phyloP scores from a whole-genome alignment of 257 asterid genomes.

The Solanum pennellii region DNA sequence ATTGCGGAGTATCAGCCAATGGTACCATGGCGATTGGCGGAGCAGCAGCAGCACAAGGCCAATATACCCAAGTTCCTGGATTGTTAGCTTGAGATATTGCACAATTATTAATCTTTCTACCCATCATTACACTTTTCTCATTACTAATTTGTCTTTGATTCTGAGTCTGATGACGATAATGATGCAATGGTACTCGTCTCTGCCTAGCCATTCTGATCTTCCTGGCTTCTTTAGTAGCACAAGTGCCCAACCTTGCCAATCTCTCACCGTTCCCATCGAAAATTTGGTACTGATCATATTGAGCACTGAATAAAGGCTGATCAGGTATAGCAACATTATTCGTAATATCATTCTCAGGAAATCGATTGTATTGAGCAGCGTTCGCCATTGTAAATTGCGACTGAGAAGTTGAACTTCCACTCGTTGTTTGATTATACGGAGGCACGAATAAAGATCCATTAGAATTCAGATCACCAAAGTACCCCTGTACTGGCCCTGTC shows the following conservation, averaged over 20 bases:
- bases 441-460: constrained; percentile 11
- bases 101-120: constrained; percentile 7
- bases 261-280: constrained; percentile 39
- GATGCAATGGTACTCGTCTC: constrained; percentile 33
- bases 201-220: constrained; percentile 96
- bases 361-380: constrained; percentile 24
- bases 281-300: constrained; percentile 27
- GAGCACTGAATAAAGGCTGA: constrained; percentile 19
- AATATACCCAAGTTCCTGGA: constrained; percentile 36
- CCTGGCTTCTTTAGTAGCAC: constrained; percentile 84
- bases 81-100: constrained; percentile 1
- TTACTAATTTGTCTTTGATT: neutral
- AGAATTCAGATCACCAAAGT: neutral
- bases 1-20: constrained; percentile 11
- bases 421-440: constrained; percentile 2
- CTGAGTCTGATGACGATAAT: constrained; percentile 17
- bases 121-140: neutral
- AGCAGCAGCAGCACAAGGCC: constrained; percentile 22
- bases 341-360: constrained; percentile 9
- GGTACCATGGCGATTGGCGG: neutral
- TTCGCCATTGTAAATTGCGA: constrained; percentile 17
- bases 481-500: neutral
- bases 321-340: neutral
- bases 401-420: constrained; percentile 28
- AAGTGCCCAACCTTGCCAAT: constrained; percentile 37